A percentile compares a stretch with the other conserved stretches of the same genome.
phyloP scores from a whole-genome alignment of 2,329 filamentous ascomycete genomes.

The Ambrosiella beaveri region DNA sequence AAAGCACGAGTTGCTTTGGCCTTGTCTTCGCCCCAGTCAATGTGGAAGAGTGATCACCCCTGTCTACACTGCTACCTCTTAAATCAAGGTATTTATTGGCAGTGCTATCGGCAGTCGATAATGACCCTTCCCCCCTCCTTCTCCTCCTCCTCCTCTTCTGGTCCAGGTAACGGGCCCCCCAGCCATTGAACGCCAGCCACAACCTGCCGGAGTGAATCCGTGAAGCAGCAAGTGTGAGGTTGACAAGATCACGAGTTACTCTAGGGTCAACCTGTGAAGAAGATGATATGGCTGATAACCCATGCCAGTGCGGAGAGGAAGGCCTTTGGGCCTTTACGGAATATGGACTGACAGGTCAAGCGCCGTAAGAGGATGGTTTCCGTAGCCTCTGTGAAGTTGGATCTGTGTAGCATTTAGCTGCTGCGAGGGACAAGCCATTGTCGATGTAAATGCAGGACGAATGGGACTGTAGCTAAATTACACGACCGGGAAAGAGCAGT shows the following conservation, averaged over 20 bases:
- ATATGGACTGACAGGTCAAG: neutral
- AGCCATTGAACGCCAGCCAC: no score
- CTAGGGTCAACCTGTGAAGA: no score
- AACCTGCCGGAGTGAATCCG: no score
- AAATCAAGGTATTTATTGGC: neutral
- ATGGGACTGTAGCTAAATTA: neutral
- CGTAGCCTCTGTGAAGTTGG: neutral
- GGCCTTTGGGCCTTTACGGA: neutral
- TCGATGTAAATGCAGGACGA: neutral
- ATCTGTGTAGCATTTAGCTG: neutral
- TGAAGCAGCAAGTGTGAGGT: no score
- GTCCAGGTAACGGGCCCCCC: neutral
- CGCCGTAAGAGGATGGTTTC: neutral
- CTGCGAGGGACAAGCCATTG: neutral
- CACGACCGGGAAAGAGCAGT: neutral
- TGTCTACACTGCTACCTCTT: neutral
- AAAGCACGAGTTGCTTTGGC: neutral
- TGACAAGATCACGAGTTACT: no score
- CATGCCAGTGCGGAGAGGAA: no score
- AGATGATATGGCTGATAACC: no score
- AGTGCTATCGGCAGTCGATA: neutral
- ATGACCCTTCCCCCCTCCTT: neutral
- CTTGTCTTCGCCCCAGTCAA: neutral
- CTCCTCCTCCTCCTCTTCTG: neutral
- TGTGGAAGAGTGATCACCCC: no score